Conservation (phyloP, 305 asterid species). For the Fraxinus floribunda region DNA sequence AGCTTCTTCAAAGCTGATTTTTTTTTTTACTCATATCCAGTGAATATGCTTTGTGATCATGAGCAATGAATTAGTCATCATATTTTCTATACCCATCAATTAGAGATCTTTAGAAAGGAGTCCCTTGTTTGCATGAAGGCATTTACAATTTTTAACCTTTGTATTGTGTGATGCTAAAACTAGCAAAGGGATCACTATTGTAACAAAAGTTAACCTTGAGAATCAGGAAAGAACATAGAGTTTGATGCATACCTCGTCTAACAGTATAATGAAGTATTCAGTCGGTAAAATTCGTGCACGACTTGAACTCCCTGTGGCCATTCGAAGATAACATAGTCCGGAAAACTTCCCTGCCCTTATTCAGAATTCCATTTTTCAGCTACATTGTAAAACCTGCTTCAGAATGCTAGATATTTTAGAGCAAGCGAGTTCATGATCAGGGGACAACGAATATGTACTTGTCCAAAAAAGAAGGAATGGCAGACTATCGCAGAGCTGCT, state of each 20-base stretch:
- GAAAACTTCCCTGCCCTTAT: conserved; percentile 82
- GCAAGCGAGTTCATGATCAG: background rate
- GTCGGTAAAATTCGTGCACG: conserved; percentile 81
- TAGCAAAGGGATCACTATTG: background rate
- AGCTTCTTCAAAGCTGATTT: background rate
- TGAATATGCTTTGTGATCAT: conserved; percentile 9
- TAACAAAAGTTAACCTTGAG: conserved; percentile 2
- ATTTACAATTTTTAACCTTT: background rate
- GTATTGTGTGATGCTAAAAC: conserved; percentile 1
- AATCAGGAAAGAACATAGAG: conserved; percentile 12
- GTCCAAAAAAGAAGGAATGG: background rate
- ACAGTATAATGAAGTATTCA: conserved; percentile 70
- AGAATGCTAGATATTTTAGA: conserved; percentile 25
- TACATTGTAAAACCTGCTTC: conserved; percentile 71
- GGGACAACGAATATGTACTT: background rate
- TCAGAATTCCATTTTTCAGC: conserved; percentile 75
- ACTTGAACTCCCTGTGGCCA: conserved; percentile 47
- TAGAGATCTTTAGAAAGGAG: background rate
- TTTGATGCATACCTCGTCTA: conserved; percentile 68
- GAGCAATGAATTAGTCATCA: background rate
- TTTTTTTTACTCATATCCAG: background rate
- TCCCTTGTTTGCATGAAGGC: background rate
- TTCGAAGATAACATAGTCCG: conserved; percentile 84
- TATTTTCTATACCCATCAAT: background rate
- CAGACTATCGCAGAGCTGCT: background rate